These are phyloP conservation scores for Exophiala lecanii-corni DNA, from an alignment of 2,329 filamentous ascomycete species.

Conservation along the genomic window DNA sequence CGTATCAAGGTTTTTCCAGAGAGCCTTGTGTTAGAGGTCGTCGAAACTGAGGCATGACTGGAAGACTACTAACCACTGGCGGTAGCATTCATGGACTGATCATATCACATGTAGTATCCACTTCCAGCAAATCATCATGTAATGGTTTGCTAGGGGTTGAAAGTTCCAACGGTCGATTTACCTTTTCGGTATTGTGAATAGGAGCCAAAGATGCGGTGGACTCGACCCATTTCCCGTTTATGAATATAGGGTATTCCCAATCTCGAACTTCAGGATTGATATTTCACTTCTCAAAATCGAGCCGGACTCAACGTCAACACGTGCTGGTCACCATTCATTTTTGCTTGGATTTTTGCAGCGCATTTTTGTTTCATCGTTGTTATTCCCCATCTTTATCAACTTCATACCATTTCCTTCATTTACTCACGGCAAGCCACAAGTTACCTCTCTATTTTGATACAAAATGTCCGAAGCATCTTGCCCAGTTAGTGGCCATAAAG, in stretches of 20 bases:
- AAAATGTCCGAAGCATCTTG: constrained; percentile 17
- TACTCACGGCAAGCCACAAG: too few relatives aligned
- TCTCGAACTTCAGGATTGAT: not conserved
- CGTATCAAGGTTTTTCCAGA: too few relatives aligned
- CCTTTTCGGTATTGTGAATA: not conserved
- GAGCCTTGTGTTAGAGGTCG: too few relatives aligned
- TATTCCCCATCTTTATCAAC: too few relatives aligned
- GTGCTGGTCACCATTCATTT: not conserved
- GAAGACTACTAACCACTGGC: too few relatives aligned
- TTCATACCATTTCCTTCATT: too few relatives aligned
- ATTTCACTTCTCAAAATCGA: not conserved
- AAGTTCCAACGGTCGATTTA: not conserved
- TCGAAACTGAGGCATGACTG: too few relatives aligned
- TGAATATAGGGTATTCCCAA: not conserved
- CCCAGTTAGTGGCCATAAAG: constrained; percentile 12
- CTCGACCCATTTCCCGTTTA: not conserved
- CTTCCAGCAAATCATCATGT: constrained; percentile 10
- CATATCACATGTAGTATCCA: constrained; percentile 1
- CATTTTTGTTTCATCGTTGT: constrained; percentile 1
- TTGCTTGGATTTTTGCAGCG: not conserved
- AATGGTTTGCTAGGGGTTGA: constrained; percentile 7
- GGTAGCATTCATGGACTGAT: not conserved
- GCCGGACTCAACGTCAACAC: not conserved
- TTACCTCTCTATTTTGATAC: too few relatives aligned
- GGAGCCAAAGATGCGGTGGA: not conserved